These are phyloP conservation scores for Schizophyllum amplum DNA, from an alignment of 1,284 basidiomycete genomes.

Conservation along the genomic window DNA sequence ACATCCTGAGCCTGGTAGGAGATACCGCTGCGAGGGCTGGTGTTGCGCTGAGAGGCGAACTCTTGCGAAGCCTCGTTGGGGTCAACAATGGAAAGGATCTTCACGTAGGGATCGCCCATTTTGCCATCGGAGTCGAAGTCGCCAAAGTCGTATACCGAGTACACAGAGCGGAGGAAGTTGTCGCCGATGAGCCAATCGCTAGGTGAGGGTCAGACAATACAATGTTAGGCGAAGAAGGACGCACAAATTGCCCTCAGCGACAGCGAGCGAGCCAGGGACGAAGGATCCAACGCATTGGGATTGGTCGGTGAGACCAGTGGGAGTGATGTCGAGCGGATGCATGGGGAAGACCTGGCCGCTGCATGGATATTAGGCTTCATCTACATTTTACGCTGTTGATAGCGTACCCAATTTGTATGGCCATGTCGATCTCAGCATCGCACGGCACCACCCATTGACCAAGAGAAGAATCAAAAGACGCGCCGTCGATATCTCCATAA, in stretches of 20 bases:
- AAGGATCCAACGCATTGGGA: slow-evolving; percentile 63
- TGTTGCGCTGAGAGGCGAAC: slow-evolving; percentile 60
- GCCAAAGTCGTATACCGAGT: slow-evolving; percentile 82
- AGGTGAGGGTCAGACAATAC: slow-evolving; percentile 3
- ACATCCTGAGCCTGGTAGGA: slow-evolving; percentile 53
- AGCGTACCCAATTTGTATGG: slow-evolving; percentile 63
- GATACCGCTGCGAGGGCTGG: slow-evolving; percentile 52
- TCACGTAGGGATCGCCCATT: slow-evolving; percentile 70
- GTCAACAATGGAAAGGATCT: slow-evolving; percentile 59
- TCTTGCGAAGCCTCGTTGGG: slow-evolving; percentile 60
- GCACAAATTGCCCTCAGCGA: slow-evolving; percentile 55
- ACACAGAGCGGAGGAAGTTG: slow-evolving; percentile 75
- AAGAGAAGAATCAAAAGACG: slow-evolving; percentile 37
- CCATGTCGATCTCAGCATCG: slow-evolving; percentile 61
- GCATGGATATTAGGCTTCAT: slow-evolving; percentile 7
- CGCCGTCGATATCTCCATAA: slow-evolving; percentile 53
- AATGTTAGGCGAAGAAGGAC: slow-evolving; percentile 18
- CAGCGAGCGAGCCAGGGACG: slow-evolving; percentile 49
- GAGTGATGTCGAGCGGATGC: slow-evolving; percentile 66
- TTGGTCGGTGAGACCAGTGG: slow-evolving; percentile 33
- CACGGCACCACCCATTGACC: slow-evolving; percentile 68
- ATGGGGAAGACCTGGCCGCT: slow-evolving; percentile 64
- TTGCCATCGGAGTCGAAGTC: slow-evolving; percentile 56
- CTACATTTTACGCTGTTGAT: slow-evolving; percentile 2
- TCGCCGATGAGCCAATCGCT: slow-evolving; percentile 80